Evolutionary conservation across 2,329 filamentous ascomycete genomes (phyloP), one percentile per base, ranked within the genome.

Genomic region (Beauveria brongniartii): DNA sequence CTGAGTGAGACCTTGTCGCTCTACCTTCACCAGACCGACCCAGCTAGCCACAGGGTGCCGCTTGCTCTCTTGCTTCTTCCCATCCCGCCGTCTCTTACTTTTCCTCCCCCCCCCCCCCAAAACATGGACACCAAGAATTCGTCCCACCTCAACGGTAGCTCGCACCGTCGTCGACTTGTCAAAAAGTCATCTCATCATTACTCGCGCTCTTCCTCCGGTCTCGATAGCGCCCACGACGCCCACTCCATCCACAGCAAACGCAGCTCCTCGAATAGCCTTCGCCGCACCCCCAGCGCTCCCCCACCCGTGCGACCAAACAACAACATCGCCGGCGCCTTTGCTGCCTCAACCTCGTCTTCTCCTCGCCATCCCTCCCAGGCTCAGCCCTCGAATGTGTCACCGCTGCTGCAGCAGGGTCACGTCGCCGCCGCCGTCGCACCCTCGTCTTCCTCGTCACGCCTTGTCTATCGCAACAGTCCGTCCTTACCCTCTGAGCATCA

Each of bases 221-320:
- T 80, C 75, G 80, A 83, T 76, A 75, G 77, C 65, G 68, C 65
- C 66, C 77, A 78, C 75, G 82, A 85, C 76, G 75, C 79, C 73
- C 77, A 77, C 68, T 84, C 81, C 66, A 74, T 86, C 67, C 78
- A 80, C 73, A 85, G 81, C 77, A 81, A 85, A 78, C 80, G 80
- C 73, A 87, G 83, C 80, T 85, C 83, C 26, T 34, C 51, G 66
- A 80, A 81, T 69, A 86, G 82, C 72, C 77, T 87, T 71, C 81
- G 78, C 71, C 80, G 82, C 71, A 78, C 82, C 70, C 83, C 84
- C 66, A 85, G 82, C 72, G 82, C 82, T 75, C 82, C 82, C 70
- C 82, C 82, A 70, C 76, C 76, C 69, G 72, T 74, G 68, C 77
- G 76, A 64, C 77, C 75, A 61, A 76, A 75, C 63, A 74, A 75